Conservation (phyloP, 176 grass and related monocot species). For the Areca catechu region DNA sequence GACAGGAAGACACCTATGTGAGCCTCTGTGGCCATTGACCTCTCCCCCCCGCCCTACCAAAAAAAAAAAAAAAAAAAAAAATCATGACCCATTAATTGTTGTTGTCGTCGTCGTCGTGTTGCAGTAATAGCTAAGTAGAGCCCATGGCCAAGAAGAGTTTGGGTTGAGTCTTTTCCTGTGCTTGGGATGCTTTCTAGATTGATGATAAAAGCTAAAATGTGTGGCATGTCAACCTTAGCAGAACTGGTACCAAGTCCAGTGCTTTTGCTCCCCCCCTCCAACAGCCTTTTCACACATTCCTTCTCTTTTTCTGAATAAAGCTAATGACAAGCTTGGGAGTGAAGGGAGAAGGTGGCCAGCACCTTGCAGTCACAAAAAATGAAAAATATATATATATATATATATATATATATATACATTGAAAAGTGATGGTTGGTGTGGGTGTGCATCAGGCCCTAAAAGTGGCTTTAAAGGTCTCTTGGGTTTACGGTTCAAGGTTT, state of each 20-base stretch:
- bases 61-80: no score
- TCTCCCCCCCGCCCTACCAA: no score
- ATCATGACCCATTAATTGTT: constrained; percentile 25
- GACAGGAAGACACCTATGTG: constrained; percentile 13
- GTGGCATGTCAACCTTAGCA: constrained; percentile 38
- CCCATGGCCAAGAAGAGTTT: no score
- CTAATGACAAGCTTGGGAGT: constrained; percentile 35
- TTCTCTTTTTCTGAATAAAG: constrained; percentile 36
- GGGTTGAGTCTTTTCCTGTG: constrained; percentile 4
- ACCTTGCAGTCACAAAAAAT: constrained; percentile 13
- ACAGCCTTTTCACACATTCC: constrained; percentile 6
- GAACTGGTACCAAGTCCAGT: not conserved
- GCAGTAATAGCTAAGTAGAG: not conserved
- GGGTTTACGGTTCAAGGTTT: constrained; percentile 11
- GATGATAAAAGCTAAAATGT: constrained; percentile 25
- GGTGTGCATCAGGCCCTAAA: constrained; percentile 38
- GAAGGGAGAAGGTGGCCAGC: constrained; percentile 34
- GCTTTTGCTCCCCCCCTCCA: constrained; percentile 1
- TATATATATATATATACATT: not conserved
- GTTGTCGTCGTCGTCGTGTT: no score
- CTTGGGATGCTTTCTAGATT: constrained; percentile 14
- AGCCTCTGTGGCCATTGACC: constrained; percentile 11
- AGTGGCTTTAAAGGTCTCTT: constrained; percentile 29
- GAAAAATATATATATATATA: not conserved
- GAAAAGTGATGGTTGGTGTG: constrained; percentile 25